A percentile compares a stretch with the other conserved stretches of the same genome.
These are phyloP conservation scores for Mortierella polycephala DNA, from an alignment of 371 early-diverging fungal genomes.

Conservation along the genomic window DNA sequence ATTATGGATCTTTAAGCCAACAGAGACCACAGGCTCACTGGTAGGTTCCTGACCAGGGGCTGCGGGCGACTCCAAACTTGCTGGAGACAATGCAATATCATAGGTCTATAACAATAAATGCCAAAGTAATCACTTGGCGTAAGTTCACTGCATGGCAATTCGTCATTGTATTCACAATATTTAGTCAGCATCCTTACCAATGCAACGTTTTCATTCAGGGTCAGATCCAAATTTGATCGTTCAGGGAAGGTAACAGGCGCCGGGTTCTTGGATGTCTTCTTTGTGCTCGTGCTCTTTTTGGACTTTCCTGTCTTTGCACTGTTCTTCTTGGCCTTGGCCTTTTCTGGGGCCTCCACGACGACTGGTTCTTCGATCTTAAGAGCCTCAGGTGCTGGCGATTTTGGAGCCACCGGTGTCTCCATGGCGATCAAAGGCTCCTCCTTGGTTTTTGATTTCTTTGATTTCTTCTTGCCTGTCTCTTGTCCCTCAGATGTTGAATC, in stretches of 20 bases:
- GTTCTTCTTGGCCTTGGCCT: constrained; percentile 33
- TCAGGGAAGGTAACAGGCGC: constrained; percentile 37
- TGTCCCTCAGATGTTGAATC: constrained; percentile 19
- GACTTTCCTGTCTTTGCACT: constrained; percentile 18
- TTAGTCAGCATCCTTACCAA: constrained; percentile 25
- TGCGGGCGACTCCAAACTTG: constrained; percentile 24
- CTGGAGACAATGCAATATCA: constrained; percentile 31
- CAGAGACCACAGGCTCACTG: constrained; percentile 32
- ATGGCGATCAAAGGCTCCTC: constrained; percentile 29
- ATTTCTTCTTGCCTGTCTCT: constrained; percentile 18
- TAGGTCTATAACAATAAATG: constrained; percentile 26
- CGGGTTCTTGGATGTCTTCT: constrained; percentile 35
- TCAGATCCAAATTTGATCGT: constrained; percentile 33
- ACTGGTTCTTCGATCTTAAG: constrained; percentile 22
- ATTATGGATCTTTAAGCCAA: constrained; percentile 36
- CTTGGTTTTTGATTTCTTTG: constrained; percentile 37
- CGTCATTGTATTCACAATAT: no score
- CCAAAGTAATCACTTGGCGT: background rate
- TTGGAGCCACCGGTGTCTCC: constrained; percentile 15
- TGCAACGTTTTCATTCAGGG: constrained; percentile 39
- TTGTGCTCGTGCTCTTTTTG: constrained; percentile 25
- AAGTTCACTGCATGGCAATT: no score
- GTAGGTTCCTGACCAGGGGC: constrained; percentile 30
- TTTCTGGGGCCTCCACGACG: constrained; percentile 14
- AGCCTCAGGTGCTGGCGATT: constrained; percentile 13